Percentiles rank a stretch among this genome's conserved stretches.
Evolutionary conservation across 306 rosid species (phyloP).

Genomic region (Lathyrus sativus): DNA sequence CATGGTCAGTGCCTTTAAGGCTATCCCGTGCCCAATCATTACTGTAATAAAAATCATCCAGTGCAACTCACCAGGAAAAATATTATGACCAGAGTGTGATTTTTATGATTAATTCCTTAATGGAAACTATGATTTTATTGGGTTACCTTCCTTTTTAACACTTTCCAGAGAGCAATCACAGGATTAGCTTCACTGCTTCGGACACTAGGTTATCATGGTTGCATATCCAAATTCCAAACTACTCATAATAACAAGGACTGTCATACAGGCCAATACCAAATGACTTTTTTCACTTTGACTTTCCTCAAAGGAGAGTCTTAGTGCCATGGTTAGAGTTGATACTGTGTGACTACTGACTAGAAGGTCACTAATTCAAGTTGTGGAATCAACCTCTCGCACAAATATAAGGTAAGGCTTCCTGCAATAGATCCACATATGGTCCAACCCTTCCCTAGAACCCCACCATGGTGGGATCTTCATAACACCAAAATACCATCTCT

Average conservation of each 20-base stretch:
- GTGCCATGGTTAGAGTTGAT: neutral
- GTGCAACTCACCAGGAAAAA: slow-evolving; percentile 10
- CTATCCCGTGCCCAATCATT: neutral
- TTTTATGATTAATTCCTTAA: slow-evolving; percentile 13
- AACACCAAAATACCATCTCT: neutral
- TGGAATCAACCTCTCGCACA: neutral
- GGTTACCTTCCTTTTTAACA: slow-evolving; percentile 18
- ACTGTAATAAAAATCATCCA: slow-evolving; percentile 17
- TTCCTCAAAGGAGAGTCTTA: neutral
- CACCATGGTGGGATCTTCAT: neutral
- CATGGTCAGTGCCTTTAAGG: slow-evolving; percentile 20
- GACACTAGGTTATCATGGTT: slow-evolving; percentile 4
- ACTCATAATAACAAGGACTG: neutral
- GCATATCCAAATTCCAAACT: neutral
- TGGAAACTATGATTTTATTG: slow-evolving; percentile 1
- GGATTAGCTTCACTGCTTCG: slow-evolving; percentile 23
- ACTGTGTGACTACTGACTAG: neutral
- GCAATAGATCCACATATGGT: neutral
- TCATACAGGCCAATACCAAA: neutral
- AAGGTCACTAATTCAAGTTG: neutral
- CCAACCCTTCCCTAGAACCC: neutral
- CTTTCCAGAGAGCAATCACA: neutral
- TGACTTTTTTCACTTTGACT: neutral
- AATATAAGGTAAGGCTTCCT: neutral
- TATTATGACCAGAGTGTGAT: slow-evolving; percentile 12